Percentiles rank a stretch among this genome's conserved stretches.
Evolutionary conservation across 2,329 filamentous ascomycete species (phyloP).

Genomic region (Thelonectria blattea): DNA sequence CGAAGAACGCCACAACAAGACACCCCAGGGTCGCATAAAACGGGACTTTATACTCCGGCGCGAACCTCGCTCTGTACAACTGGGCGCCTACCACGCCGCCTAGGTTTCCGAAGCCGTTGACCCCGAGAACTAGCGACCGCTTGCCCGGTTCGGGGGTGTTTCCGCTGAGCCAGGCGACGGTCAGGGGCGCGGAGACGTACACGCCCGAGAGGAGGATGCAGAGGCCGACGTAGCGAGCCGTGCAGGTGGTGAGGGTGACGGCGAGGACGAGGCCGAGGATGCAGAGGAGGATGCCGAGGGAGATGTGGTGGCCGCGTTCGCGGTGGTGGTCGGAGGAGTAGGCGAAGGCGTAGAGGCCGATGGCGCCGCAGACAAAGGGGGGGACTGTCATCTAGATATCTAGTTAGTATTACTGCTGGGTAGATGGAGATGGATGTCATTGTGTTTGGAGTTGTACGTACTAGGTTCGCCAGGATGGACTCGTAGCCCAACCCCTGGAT

Average conservation of each 20-base stretch:
- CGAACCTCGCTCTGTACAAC: slow-evolving; percentile 33
- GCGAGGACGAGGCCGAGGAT: slow-evolving; percentile 36
- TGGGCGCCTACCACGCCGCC: slow-evolving; percentile 37
- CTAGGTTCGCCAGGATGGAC: slow-evolving; percentile 37
- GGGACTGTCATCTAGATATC: slow-evolving; percentile 35
- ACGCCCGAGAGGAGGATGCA: slow-evolving; percentile 36
- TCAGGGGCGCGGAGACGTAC: slow-evolving; percentile 37
- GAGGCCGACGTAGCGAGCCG: slow-evolving; percentile 33
- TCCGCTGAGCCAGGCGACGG: slow-evolving; percentile 38
- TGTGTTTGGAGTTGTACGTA: slow-evolving; percentile 9
- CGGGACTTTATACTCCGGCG: slow-evolving; percentile 33
- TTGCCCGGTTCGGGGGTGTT: slow-evolving; percentile 40
- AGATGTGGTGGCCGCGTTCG: slow-evolving; percentile 37
- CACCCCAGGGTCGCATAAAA: slow-evolving; percentile 37
- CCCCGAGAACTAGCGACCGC: slow-evolving; percentile 37
- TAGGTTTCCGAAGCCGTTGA: slow-evolving; percentile 39
- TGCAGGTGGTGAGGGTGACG: slow-evolving; percentile 30
- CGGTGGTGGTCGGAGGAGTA: slow-evolving; percentile 34
- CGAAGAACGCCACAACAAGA: slow-evolving; percentile 29
- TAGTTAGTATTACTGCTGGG: neutral
- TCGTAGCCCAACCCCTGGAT: slow-evolving; percentile 37
- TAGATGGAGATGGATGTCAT: no score
- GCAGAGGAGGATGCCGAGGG: slow-evolving; percentile 32
- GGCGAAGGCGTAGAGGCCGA: slow-evolving; percentile 37
- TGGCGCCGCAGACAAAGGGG: slow-evolving; percentile 36